Conservation (phyloP, 495 filamentous ascomycete species). For the Friedmanniomyces endolithicus region DNA sequence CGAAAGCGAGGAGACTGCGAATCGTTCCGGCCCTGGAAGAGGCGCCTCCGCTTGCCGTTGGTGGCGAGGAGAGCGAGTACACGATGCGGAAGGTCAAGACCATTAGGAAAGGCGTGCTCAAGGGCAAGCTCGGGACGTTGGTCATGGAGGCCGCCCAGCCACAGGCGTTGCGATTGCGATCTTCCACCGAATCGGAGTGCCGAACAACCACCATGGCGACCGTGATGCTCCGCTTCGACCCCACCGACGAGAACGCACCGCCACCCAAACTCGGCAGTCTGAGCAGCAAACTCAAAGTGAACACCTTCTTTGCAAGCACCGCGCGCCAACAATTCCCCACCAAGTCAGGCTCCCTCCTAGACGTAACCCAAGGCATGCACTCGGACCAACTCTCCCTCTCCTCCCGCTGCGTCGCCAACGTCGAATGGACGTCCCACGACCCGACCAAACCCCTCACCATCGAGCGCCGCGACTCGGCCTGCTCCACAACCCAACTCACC, state of each 20-base stretch:
- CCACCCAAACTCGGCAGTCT: slow-evolving; percentile 60
- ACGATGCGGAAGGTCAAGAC: slow-evolving; percentile 60
- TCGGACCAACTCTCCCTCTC: slow-evolving; percentile 49
- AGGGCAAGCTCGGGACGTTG: slow-evolving; percentile 60
- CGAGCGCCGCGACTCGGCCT: slow-evolving; percentile 49
- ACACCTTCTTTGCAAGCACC: slow-evolving; percentile 57
- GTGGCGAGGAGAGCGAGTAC: slow-evolving; percentile 50
- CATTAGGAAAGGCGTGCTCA: slow-evolving; percentile 65
- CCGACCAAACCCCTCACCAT: slow-evolving; percentile 7
- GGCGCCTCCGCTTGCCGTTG: slow-evolving; percentile 60
- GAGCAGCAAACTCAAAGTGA: slow-evolving; percentile 56
- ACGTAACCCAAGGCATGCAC: slow-evolving; percentile 51
- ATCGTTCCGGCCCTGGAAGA: slow-evolving; percentile 66
- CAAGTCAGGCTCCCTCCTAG: slow-evolving; percentile 34
- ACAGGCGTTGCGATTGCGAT: slow-evolving; percentile 46
- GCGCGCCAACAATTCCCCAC: slow-evolving; percentile 39
- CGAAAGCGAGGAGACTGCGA: slow-evolving; percentile 50
- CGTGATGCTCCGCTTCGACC: slow-evolving; percentile 63
- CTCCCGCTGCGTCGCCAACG: slow-evolving; percentile 49
- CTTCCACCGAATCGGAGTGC: slow-evolving; percentile 28
- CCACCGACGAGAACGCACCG: slow-evolving; percentile 40
- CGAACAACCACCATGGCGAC: slow-evolving; percentile 47
- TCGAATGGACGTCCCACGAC: slow-evolving; percentile 52
- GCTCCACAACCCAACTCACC: slow-evolving; percentile 25
- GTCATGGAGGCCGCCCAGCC: slow-evolving; percentile 66